A percentile compares a stretch with the other conserved stretches of the same genome.
These are phyloP conservation scores for Entomortierella lignicola DNA, from an alignment of 192 early-diverging fungal species.

Conservation along the genomic window DNA sequence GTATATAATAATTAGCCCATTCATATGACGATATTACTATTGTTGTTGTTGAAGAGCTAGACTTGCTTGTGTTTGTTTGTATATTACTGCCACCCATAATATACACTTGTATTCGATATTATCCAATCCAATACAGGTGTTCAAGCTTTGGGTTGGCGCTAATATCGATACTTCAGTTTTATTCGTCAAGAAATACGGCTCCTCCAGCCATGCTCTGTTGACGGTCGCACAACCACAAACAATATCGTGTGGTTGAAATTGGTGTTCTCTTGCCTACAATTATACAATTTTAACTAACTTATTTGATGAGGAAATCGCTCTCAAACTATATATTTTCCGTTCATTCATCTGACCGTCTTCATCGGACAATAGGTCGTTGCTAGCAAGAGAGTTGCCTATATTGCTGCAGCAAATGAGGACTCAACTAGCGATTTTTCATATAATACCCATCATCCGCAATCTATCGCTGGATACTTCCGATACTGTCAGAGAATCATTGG, in stretches of 20 bases:
- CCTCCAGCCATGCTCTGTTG: slow-evolving; percentile 18
- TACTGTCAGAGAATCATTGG: slow-evolving; percentile 36
- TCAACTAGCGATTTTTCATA: slow-evolving; percentile 18
- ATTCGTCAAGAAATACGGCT: slow-evolving; percentile 9
- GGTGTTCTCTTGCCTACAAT: neutral
- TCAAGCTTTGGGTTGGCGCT: slow-evolving; percentile 5
- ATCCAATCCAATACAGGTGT: neutral
- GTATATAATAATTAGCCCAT: too few species aligned
- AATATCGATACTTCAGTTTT: neutral
- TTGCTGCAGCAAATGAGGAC: slow-evolving; percentile 32
- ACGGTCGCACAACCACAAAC: slow-evolving; percentile 8
- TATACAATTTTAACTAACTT: slow-evolving; percentile 11
- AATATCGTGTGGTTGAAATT: slow-evolving; percentile 10
- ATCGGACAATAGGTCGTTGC: slow-evolving; percentile 9
- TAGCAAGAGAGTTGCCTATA: slow-evolving; percentile 31
- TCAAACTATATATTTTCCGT: slow-evolving; percentile 16
- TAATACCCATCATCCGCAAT: slow-evolving; percentile 36
- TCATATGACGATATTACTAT: too few species aligned
- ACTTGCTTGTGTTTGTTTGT: too few species aligned
- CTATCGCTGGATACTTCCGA: slow-evolving; percentile 37
- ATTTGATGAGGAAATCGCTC: slow-evolving; percentile 21
- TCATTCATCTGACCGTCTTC: neutral
- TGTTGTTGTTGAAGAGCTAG: too few species aligned
- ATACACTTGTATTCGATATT: too few species aligned
- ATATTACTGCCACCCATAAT: too few species aligned